A percentile compares a stretch with the other conserved stretches of the same genome.
Conservation (phyloP, 805 yeast genomes). For the Yarrowia sp. region DNA sequence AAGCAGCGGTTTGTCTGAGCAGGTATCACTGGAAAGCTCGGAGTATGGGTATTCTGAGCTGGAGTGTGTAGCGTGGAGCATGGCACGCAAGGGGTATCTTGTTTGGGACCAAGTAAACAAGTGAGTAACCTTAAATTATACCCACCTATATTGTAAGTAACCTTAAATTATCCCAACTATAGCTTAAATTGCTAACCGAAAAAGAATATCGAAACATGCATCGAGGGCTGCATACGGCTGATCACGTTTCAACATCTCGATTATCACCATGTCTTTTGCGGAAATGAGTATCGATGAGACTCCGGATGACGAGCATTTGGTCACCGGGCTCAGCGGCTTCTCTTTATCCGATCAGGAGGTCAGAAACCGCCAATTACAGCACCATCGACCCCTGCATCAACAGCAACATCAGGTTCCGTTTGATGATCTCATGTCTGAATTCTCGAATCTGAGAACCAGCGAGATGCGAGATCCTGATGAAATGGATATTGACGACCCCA, state of each 20-base stretch:
- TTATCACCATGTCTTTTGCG: slow-evolving; percentile 16
- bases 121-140: not conserved
- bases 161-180: too few relatives aligned
- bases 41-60: slow-evolving; percentile 15
- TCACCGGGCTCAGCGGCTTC: slow-evolving; percentile 23
- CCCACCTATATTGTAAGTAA: too few relatives aligned
- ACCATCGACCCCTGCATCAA: not conserved
- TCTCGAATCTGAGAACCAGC: slow-evolving; percentile 14
- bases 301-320: slow-evolving; percentile 16
- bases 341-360: slow-evolving; percentile 10
- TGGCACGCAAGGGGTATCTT: not conserved
- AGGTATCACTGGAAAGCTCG: slow-evolving; percentile 19
- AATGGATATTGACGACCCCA: slow-evolving; percentile 32
- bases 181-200: not conserved
- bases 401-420: not conserved
- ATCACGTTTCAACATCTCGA: slow-evolving; percentile 1
- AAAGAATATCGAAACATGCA: not conserved
- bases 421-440: slow-evolving; percentile 22
- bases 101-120: not conserved
- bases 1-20: slow-evolving; percentile 7
- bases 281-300: slow-evolving; percentile 29
- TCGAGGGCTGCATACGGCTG: slow-evolving; percentile 12
- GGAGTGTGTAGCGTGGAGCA: slow-evolving; percentile 18
- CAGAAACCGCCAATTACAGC: not conserved
- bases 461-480: slow-evolving; percentile 15